Conservation (phyloP, 495 filamentous ascomycete genomes). For the Hamigera avellanea region DNA sequence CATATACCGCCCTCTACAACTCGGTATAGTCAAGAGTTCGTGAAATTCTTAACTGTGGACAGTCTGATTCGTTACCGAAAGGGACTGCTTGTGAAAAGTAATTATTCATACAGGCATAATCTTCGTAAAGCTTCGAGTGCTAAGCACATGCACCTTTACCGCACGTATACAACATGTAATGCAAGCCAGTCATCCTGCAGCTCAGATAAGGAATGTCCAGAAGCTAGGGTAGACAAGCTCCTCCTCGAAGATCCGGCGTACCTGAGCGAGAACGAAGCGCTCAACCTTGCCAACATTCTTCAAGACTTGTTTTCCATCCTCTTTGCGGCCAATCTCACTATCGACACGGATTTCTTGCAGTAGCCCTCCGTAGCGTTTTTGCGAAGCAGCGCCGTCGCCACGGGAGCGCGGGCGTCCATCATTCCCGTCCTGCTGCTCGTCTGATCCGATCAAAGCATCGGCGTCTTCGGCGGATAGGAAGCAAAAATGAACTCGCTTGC, state of each 20-base stretch:
- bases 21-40: no score
- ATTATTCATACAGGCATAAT: no score
- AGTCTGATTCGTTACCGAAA: no score
- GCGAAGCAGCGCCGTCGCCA: conserved; percentile 10
- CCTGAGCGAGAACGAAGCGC: conserved; percentile 92
- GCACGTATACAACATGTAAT: no score
- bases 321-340: conserved; percentile 89
- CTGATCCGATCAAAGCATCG: conserved; percentile 46
- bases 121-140: no score
- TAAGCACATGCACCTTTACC: no score
- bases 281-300: conserved; percentile 99
- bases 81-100: no score
- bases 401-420: conserved; percentile 13
- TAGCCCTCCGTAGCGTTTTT: conserved; percentile 54
- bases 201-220: conserved; percentile 91
- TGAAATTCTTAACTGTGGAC: no score
- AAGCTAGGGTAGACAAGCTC: conserved; percentile 97
- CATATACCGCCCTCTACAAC: no score
- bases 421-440: conserved; percentile 27
- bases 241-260: conserved; percentile 93
- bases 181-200: no score
- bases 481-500: conserved; percentile 72
- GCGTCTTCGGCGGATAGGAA: conserved; percentile 86
- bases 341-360: conserved; percentile 90
- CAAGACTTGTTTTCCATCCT: conserved; percentile 80